Evolutionary conservation across 495 filamentous ascomycete genomes (phyloP).

Genomic region (Penicillium ucsense): DNA sequence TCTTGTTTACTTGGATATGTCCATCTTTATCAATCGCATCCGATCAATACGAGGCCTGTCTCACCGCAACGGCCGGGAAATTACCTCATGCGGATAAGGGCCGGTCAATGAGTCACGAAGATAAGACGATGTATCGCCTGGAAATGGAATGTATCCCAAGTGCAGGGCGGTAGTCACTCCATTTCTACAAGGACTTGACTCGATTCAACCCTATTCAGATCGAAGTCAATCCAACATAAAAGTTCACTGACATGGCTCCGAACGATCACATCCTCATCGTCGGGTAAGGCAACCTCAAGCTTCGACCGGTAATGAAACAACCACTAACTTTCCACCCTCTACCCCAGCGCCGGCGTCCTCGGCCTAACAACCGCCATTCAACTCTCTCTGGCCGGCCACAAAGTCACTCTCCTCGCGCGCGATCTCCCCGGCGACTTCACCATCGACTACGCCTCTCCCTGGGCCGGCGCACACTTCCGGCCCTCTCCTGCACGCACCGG

Average conservation of each 20-base stretch:
- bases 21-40: too few species aligned
- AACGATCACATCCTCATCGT: background rate
- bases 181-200: background rate
- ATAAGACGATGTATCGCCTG: background rate
- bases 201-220: background rate
- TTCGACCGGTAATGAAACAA: background rate
- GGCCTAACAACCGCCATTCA: background rate
- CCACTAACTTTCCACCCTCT: too few species aligned
- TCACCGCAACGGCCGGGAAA: background rate
- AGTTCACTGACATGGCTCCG: too few species aligned
- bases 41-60: too few species aligned
- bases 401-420: background rate
- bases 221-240: background rate
- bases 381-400: background rate
- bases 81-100: background rate
- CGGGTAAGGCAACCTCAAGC: background rate
- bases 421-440: background rate
- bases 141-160: background rate
- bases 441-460: slow-evolving; percentile 37
- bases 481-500: slow-evolving; percentile 21
- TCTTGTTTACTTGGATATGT: too few species aligned
- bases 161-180: too few species aligned
- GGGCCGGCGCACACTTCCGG: slow-evolving; percentile 44
- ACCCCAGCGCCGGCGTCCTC: background rate
- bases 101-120: background rate